Conservation (phyloP, 495 filamentous ascomycete species). For the Filosporella fistucella region DNA sequence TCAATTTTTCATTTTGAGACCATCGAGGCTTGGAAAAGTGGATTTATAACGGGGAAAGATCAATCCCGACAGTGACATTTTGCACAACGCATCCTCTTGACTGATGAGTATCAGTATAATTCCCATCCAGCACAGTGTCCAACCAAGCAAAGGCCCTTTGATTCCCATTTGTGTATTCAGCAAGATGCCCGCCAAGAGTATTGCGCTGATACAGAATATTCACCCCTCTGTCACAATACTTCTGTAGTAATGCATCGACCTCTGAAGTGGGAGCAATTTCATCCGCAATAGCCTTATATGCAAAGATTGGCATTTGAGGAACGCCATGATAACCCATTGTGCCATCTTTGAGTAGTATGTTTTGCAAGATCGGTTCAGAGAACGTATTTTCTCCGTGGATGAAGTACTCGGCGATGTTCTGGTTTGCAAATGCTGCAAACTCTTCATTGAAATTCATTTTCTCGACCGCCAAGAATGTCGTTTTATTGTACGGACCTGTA, state of each 20-base stretch:
- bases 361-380: constrained; percentile 17
- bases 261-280: constrained; percentile 36
- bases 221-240: constrained; percentile 32
- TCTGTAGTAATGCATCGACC: constrained; percentile 37
- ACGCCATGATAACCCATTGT: constrained; percentile 37
- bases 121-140: constrained; percentile 19
- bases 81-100: constrained; percentile 12
- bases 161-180: constrained; percentile 22
- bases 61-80: constrained; percentile 15
- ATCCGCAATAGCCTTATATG: constrained; percentile 47
- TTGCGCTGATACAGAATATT: constrained; percentile 40
- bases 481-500: constrained; percentile 23
- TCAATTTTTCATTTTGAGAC: too few relatives aligned
- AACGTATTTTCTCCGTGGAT: constrained; percentile 29
- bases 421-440: constrained; percentile 24
- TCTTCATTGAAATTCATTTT: constrained; percentile 24
- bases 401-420: constrained; percentile 39
- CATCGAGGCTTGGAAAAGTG: too few relatives aligned
- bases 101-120: constrained; percentile 1
- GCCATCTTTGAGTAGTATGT: constrained; percentile 27
- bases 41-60: too few relatives aligned
- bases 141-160: constrained; percentile 23
- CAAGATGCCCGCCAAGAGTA: constrained; percentile 24
- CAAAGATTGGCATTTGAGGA: constrained; percentile 40
- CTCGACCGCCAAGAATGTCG: constrained; percentile 26